Evolutionary conservation across 164 flowering plant genomes (phyloP), one percentile per base, ranked within the genome.

Genomic region (Stephania cephalantha): DNA sequence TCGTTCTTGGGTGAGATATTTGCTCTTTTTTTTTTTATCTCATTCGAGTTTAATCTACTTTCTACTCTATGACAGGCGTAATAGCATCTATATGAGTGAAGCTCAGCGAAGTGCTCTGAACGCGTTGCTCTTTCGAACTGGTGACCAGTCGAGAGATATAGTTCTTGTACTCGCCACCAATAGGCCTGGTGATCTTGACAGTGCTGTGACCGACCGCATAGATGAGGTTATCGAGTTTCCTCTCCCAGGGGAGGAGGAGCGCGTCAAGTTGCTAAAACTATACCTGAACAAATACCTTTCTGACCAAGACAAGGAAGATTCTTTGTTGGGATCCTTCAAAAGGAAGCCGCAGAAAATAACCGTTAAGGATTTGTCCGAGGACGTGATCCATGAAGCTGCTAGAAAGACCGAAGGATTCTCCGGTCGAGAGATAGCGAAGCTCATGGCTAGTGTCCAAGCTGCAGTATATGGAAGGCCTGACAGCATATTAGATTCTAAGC

Each of bases 191-290:
- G 99, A 95, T 81, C 97, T 94, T 44, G 98, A 92, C 78, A 83
- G 88, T 75, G 98, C 98, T 15, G 76, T 92, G 55, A 88, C 97
- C 5, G 97, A 92, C 74, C 90, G 97, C 29, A 91, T 94, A 63
- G 98, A 94, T 79, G 98, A 94, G 83, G 97, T 94, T 50, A 88
- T 94, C 9, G 97, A 91, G 78, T 94, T 94, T 82, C 98, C 98
- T n/a, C 89, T 95, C 52, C 99, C 97, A 0, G 89, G 89, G 13
- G 88, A 88, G 80, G 98, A 93, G 71, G 97, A 93, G 81, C 97
- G 99, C 11, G 84, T 83, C 78, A 85, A 89, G 75, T 83, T 93
- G 77, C 77, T 95, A 72, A 87, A 88, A 75, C 94, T 95, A 53
- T 95, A 95, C 68, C 46, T 95, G 79, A 78, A 81, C 78, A 90